These are phyloP conservation scores for Cyberlindnera sargentensis DNA, from an alignment of 805 yeast species.

Conservation along the genomic window DNA sequence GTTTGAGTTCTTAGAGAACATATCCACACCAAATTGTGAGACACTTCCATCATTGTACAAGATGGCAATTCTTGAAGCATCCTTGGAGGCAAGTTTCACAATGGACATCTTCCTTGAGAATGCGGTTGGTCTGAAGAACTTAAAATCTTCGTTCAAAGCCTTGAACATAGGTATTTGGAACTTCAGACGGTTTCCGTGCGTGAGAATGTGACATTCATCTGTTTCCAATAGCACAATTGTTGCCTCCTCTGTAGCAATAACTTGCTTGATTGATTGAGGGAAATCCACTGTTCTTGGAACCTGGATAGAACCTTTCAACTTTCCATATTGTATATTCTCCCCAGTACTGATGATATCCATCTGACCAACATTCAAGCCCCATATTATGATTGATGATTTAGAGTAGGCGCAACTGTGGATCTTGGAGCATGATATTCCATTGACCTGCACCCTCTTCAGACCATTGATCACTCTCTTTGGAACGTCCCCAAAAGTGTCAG, in stretches of 20 bases:
- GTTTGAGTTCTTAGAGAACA: constrained; percentile 24
- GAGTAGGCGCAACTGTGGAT: constrained; percentile 62
- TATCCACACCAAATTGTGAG: constrained; percentile 27
- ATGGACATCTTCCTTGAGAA: constrained; percentile 35
- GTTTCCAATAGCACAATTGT: constrained; percentile 56
- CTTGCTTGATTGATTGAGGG: constrained; percentile 37
- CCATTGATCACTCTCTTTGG: constrained; percentile 21
- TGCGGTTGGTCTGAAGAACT: constrained; percentile 44
- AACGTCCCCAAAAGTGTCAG: constrained; percentile 21
- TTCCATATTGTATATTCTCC: constrained; percentile 25
- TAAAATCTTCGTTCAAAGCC: constrained; percentile 36
- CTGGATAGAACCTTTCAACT: constrained; percentile 31
- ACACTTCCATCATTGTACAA: constrained; percentile 52
- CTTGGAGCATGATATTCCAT: constrained; percentile 47
- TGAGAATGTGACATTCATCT: constrained; percentile 57
- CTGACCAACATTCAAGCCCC: constrained; percentile 85
- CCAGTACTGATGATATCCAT: constrained; percentile 47
- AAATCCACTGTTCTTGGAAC: constrained; percentile 36
- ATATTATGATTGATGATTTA: constrained; percentile 38
- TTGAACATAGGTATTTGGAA: constrained; percentile 31
- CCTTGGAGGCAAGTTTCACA: constrained; percentile 29
- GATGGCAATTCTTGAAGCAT: constrained; percentile 38
- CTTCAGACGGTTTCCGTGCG: constrained; percentile 49
- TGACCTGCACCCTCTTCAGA: constrained; percentile 21
- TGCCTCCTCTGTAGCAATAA: constrained; percentile 58